Conservation (phyloP, 345 rosid genomes). For the Populus euphratica region DNA sequence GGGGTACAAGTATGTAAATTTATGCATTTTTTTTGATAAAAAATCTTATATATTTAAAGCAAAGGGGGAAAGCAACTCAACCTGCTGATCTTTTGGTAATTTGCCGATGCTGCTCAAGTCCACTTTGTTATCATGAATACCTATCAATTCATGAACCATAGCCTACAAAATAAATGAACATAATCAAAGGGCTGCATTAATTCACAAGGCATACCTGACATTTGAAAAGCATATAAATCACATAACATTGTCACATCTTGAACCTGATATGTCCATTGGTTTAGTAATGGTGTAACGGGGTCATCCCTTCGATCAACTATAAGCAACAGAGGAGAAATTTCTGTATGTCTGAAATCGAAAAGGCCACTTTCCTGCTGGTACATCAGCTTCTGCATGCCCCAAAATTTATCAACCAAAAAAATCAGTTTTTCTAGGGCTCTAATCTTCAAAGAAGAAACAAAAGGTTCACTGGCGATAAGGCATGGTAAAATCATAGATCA, state of each 20-base stretch:
- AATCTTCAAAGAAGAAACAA: background rate
- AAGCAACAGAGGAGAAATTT: constrained; percentile 76
- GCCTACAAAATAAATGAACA: constrained; percentile 50
- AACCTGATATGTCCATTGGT: constrained; percentile 99
- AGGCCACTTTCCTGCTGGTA: constrained; percentile 97
- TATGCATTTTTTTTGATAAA: background rate
- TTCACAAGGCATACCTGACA: constrained; percentile 13
- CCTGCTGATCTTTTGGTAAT: constrained; percentile 82
- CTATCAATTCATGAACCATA: constrained; percentile 92
- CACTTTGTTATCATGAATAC: constrained; percentile 90
- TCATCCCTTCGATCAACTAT: constrained; percentile 95
- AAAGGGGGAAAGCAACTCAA: constrained; percentile 25
- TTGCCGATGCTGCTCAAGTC: constrained; percentile 70
- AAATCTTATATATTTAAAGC: background rate
- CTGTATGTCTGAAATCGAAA: constrained; percentile 91
- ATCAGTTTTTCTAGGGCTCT: background rate
- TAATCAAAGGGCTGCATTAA: constrained; percentile 16
- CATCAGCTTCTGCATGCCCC: constrained; percentile 77
- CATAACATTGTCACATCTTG: constrained; percentile 15
- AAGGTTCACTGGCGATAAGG: background rate
- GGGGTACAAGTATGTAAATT: constrained; percentile 13
- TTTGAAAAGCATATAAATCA: constrained; percentile 7
- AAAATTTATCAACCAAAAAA: constrained; percentile 7
- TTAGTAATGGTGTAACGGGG: constrained; percentile 88
- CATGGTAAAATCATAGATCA: background rate